Base-by-base conservation (phyloP, 108 stramenopile genomes). In the Skeletonema potamos region DNA sequence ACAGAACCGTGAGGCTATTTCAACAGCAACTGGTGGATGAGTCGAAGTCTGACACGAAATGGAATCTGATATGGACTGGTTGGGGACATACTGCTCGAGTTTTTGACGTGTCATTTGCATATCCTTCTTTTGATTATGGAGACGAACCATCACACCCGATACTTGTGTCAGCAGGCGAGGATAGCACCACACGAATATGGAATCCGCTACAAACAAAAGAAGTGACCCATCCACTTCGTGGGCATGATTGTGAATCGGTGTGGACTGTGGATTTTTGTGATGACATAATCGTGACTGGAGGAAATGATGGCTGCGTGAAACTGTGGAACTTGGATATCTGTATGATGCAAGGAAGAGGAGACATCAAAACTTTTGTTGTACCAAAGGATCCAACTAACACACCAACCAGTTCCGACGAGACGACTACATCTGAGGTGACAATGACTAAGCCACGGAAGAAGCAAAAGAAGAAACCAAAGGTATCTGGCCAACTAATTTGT, bases 61-160 rank as follows among this genome's bases (percentile, higher is more conserved):
- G 70, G 37, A 66, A 34, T 27, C 54, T 75, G 41, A 22, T 55
- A 37, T 93, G 92, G 92, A 83, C 79, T 0, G 92, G 77, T 8
- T 93, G 87, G 84, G 89, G 92, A 9, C 89, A 93, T 60, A 83
- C 87, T 39, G 88, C 89, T 33, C 72, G 89, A 33, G 85, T 89
- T 57, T 91, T 88, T 89, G 74, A 79, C 68, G 84, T 84, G 11
- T 56, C 86, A 2, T 85, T 87, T 73, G 70, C 70, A 18, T 55
- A 36, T 46, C 20, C 29, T 58, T 11, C 48, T 8, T 34, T 36
- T 44, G 17, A 37, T n/a, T 6, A 9, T 27, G 58, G 58, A 32
- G 12, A 12, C 6, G 57, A 65, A 0, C 30, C 13, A 41, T n/a
- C 68, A 11, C 24, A 29, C 26, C 51, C 59, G 12, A 28, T 67